A percentile compares a stretch with the other conserved stretches of the same genome.
phyloP scores from a whole-genome alignment of 371 early-diverging fungal species.

The Sporodiniella umbellata region DNA sequence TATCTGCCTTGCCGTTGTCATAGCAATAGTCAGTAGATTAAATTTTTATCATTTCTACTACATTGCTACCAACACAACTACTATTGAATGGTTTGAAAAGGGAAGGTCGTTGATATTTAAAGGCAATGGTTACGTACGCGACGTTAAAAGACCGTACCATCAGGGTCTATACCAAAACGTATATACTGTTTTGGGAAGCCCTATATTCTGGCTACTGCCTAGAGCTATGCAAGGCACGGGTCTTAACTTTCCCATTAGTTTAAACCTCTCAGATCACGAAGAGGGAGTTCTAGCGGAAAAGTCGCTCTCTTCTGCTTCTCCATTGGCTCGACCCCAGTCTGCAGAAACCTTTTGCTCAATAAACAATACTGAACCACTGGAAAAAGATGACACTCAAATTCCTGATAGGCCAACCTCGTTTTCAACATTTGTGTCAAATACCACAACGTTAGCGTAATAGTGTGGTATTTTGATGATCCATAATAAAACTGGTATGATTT shows the following conservation, averaged over 20 bases:
- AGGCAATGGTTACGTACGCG: conserved; percentile 56
- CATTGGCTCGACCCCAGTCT: conserved; percentile 6
- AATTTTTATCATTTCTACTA: conserved; percentile 83
- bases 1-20: conserved; percentile 60
- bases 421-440: conserved; percentile 37
- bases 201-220: conserved; percentile 74
- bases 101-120: conserved; percentile 79
- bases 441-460: conserved; percentile 31
- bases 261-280: conserved; percentile 45
- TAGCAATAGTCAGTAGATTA: conserved; percentile 79
- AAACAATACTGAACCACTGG: conserved; percentile 10
- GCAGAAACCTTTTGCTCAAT: conserved; percentile 15
- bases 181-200: conserved; percentile 72
- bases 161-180: conserved; percentile 80
- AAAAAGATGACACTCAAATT: conserved; percentile 24
- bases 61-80: conserved; percentile 86
- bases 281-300: conserved; percentile 11
- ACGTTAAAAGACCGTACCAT: conserved; percentile 89
- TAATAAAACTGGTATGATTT: conserved; percentile 1
- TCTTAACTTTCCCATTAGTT: conserved; percentile 60
- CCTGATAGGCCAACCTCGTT: conserved; percentile 35
- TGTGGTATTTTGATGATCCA: background rate
- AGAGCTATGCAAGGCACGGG: conserved; percentile 67
- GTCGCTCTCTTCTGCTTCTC: conserved; percentile 6
- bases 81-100: conserved; percentile 89